Evolutionary conservation across 768 basidiomycete species (phyloP).

Genomic region (Pisolithus tinctorius): DNA sequence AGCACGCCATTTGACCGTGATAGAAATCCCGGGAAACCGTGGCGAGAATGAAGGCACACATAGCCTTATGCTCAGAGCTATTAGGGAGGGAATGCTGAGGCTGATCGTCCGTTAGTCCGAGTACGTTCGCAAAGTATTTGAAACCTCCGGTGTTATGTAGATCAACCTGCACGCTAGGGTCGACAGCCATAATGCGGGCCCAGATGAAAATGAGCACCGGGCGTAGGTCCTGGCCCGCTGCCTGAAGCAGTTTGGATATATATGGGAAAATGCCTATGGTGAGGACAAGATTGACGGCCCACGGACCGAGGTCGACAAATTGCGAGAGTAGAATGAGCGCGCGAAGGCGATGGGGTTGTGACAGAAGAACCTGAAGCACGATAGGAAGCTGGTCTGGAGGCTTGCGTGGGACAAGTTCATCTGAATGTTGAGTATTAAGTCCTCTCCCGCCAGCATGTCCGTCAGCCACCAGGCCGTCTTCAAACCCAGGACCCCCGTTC

Average conservation of each 20-base stretch:
- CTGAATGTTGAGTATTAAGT: slow-evolving; percentile 6
- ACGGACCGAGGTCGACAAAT: slow-evolving; percentile 97
- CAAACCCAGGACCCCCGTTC: slow-evolving; percentile 27
- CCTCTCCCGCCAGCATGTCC: slow-evolving; percentile 10
- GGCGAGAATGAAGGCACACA: slow-evolving; percentile 95
- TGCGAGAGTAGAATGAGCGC: slow-evolving; percentile 94
- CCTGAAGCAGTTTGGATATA: slow-evolving; percentile 92
- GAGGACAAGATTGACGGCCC: slow-evolving; percentile 95
- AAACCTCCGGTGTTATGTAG: slow-evolving; percentile 76
- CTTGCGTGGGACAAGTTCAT: slow-evolving; percentile 70
- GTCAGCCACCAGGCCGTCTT: slow-evolving; percentile 11
- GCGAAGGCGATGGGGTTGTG: slow-evolving; percentile 90
- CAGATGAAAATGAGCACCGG: slow-evolving; percentile 99
- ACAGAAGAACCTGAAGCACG: slow-evolving; percentile 93
- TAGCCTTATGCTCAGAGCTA: slow-evolving; percentile 90
- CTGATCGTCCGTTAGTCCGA: slow-evolving; percentile 60
- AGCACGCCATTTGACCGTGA: slow-evolving; percentile 83
- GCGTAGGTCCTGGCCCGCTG: slow-evolving; percentile 89
- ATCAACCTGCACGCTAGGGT: slow-evolving; percentile 86
- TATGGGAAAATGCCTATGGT: slow-evolving; percentile 99
- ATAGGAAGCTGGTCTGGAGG: slow-evolving; percentile 97
- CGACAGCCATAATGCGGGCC: slow-evolving; percentile 97
- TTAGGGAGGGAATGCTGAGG: slow-evolving; percentile 67
- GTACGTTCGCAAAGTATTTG: slow-evolving; percentile 78
- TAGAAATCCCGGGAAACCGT: slow-evolving; percentile 85